Evolutionary conservation across 148 eudicot genomes (phyloP), one percentile per base, ranked within the genome.

Genomic region (Nepenthes mirabilis): DNA sequence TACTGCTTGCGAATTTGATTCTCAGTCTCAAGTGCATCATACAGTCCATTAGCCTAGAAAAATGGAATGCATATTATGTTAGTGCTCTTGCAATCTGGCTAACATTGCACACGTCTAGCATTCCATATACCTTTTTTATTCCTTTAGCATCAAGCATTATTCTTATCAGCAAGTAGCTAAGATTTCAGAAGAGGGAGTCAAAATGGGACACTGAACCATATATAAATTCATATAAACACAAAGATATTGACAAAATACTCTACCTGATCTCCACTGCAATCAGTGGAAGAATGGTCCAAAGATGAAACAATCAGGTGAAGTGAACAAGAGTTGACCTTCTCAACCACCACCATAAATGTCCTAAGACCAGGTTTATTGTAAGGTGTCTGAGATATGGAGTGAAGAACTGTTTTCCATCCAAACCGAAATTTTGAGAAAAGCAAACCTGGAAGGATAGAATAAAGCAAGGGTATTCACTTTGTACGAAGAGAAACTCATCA

Each of bases 321-420:
- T 8, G 69, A 60, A 52, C 72, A 49, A 56, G 87, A 68, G 48
- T 53, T 63, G 36, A 68, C 87, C 76, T 93, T 93, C 67, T 80
- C 85, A 58, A 80, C 87, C 47, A 83, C 77, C 70, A 83, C 81
- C 96, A 93, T 82, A 65, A 82, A 83, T 4, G 98, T 93, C 59
- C 66, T 70, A 55, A 93, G 76, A 62, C 73, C 70, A 43, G 84
- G 79, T 63, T 68, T 80, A 52, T 68, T 69, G 43, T 80, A 63
- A 61, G 71, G 69, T 58, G 80, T 80, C 68, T 70, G 88, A 67
- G 87, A 72, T 67, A 93, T 68, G 49, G 72, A 77, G 71, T 88
- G 79, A 79, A 93, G 65, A 68, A 78, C 82, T 72, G 79, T 70
- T 70, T 73, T 80, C 98, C 98, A 93, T 48, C 98, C 98, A 75